phyloP scores from a whole-genome alignment of 208 protist genomes.

The Acanthamoeba sp. region DNA sequence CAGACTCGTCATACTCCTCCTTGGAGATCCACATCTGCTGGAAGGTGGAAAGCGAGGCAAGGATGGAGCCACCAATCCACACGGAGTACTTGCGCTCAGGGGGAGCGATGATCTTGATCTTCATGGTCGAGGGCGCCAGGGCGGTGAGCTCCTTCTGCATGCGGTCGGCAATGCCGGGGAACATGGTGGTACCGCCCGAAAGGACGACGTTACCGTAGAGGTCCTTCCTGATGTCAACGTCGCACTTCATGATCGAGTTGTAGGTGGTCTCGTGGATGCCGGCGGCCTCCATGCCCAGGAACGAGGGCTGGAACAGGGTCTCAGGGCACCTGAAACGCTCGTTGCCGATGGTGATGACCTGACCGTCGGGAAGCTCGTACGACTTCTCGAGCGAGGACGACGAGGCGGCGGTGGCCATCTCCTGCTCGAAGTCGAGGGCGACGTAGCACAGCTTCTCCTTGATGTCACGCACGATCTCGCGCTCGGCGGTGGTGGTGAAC shows the following conservation, averaged over 20 bases:
- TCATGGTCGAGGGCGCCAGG: conserved; percentile 95
- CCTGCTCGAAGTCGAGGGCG: conserved; percentile 95
- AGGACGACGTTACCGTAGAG: conserved; percentile 97
- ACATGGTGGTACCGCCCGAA: conserved; percentile 96
- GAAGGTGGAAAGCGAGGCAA: conserved; percentile 84
- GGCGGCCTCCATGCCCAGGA: conserved; percentile 94
- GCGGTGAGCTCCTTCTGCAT: conserved; percentile 96
- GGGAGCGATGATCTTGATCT: conserved; percentile 88
- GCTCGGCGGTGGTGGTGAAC: conserved; percentile 96
- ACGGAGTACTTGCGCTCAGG: conserved; percentile 87
- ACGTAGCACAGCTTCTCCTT: conserved; percentile 85
- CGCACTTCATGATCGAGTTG: conserved; percentile 97
- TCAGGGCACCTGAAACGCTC: conserved; percentile 93
- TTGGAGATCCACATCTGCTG: conserved; percentile 98
- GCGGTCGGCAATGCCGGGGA: conserved; percentile 94
- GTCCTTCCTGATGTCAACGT: conserved; percentile 96
- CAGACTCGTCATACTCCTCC: conserved; percentile 98
- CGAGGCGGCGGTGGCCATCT: conserved; percentile 91
- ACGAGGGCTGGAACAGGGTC: conserved; percentile 96
- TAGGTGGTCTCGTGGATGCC: conserved; percentile 97
- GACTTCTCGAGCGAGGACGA: conserved; percentile 85
- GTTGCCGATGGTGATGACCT: conserved; percentile 89
- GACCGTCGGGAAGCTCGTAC: conserved; percentile 94
- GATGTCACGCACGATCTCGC: conserved; percentile 97
- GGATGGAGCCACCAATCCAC: conserved; percentile 92